These are phyloP conservation scores for Magnaporthiopsis incrustans DNA, from an alignment of 2,329 filamentous ascomycete species.

Conservation along the genomic window DNA sequence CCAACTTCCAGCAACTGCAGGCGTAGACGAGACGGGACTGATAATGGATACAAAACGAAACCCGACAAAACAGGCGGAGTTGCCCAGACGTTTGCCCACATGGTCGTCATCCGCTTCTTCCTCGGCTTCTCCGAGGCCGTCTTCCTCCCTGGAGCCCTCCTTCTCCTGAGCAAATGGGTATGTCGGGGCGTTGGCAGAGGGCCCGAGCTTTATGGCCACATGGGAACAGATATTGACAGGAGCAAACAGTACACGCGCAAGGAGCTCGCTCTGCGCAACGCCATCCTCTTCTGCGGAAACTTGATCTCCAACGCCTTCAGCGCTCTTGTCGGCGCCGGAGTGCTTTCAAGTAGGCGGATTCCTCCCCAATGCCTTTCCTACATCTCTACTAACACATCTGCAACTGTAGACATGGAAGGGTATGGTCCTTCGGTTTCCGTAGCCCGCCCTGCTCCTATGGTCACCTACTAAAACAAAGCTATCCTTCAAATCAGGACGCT, in stretches of 20 bases:
- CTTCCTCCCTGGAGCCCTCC: constrained; percentile 8
- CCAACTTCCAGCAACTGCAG: background rate
- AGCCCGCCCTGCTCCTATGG: background rate
- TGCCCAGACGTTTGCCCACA: constrained; percentile 7
- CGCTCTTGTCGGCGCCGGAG: constrained; percentile 10
- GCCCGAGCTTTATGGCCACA: background rate
- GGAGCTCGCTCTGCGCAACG: constrained; percentile 8
- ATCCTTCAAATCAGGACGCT: constrained; percentile 10
- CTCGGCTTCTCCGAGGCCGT: constrained; percentile 13
- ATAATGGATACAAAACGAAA: background rate
- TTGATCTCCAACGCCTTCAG: constrained; percentile 12
- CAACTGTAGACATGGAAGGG: constrained; percentile 1
- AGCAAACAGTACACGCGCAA: constrained; percentile 7
- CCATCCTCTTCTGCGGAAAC: constrained; percentile 10
- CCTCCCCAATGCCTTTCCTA: background rate
- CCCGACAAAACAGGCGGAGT: constrained; percentile 5
- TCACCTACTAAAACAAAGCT: constrained; percentile 11
- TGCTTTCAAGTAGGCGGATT: constrained; percentile 9
- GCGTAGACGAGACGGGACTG: background rate
- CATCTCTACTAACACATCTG: background rate
- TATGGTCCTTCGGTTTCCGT: background rate
- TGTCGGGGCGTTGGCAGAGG: background rate
- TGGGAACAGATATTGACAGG: background rate
- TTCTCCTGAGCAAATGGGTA: constrained; percentile 8
- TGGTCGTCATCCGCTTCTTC: constrained; percentile 13